A percentile compares a stretch with the other conserved stretches of the same genome.
phyloP scores from a whole-genome alignment of 257 asterid genomes.

The Jacaranda copaia region DNA sequence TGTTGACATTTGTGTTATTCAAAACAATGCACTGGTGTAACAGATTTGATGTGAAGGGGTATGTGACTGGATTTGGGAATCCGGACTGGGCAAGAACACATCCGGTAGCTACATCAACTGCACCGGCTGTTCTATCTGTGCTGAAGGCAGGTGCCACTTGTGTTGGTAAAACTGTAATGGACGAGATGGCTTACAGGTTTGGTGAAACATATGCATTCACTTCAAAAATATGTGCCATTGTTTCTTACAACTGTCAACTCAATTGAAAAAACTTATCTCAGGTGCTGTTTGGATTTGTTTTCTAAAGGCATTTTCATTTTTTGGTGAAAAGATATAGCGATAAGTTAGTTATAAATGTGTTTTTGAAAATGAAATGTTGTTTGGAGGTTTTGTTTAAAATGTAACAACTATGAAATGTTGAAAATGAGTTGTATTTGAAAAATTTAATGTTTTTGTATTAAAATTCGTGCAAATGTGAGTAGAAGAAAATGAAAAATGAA shows the following conservation, averaged over 20 bases:
- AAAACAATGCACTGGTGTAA: neutral
- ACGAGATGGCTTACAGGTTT: constrained; percentile 99
- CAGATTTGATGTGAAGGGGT: constrained; percentile 84
- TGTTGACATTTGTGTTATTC: constrained; percentile 1
- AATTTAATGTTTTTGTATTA: no score
- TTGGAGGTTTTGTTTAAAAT: no score
- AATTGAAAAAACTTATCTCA: neutral
- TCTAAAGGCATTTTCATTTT: no score
- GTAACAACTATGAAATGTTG: no score
- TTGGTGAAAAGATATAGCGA: no score
- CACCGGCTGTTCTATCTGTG: constrained; percentile 66
- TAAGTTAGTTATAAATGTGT: no score
- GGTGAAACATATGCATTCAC: neutral
- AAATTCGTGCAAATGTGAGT: no score
- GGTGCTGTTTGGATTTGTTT: no score
- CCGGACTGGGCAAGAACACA: constrained; percentile 92
- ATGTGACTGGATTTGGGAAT: constrained; percentile 87
- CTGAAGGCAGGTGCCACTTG: constrained; percentile 85
- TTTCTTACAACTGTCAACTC: constrained; percentile 11
- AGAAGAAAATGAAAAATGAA: no score
- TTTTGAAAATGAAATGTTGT: no score
- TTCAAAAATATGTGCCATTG: neutral
- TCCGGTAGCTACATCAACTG: constrained; percentile 68
- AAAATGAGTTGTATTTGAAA: no score
- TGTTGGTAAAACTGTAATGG: constrained; percentile 87